phyloP scores from a whole-genome alignment of 2,329 filamentous ascomycete species.

The Hypoxylon sp. region DNA sequence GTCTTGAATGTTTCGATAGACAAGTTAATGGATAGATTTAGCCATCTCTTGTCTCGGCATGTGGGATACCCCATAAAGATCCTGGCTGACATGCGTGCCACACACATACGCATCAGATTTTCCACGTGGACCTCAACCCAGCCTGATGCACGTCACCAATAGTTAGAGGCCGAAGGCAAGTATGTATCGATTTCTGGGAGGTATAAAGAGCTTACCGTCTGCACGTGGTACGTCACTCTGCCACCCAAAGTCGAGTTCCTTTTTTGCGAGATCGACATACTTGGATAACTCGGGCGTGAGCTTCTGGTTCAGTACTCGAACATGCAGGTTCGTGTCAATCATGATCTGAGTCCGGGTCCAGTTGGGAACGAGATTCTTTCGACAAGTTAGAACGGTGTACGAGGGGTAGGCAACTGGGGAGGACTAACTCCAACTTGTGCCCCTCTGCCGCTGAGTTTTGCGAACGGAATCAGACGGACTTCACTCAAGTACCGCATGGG shows the following conservation, averaged over 20 bases:
- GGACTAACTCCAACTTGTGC: too few relatives aligned
- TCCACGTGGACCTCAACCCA: conserved; percentile 25
- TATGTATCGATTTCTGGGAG: too few relatives aligned
- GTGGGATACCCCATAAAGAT: conserved; percentile 26
- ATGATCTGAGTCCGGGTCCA: neutral
- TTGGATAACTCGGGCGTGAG: neutral
- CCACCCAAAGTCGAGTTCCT: neutral
- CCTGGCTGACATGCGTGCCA: conserved; percentile 17
- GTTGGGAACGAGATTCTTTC: too few relatives aligned
- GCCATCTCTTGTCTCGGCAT: conserved; percentile 29
- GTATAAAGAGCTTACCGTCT: neutral
- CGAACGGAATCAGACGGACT: too few relatives aligned
- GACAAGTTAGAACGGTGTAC: too few relatives aligned
- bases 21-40: conserved; percentile 26
- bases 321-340: neutral
- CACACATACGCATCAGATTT: conserved; percentile 19
- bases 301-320: neutral
- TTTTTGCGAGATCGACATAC: neutral
- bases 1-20: conserved; percentile 22
- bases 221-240: neutral
- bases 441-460: too few relatives aligned
- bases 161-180: too few relatives aligned
- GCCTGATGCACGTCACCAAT: neutral
- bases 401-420: too few relatives aligned
- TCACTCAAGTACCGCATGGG: too few relatives aligned